Evolutionary conservation across 106 monocot species (phyloP).

Genomic region (Agapanthus africanus): DNA sequence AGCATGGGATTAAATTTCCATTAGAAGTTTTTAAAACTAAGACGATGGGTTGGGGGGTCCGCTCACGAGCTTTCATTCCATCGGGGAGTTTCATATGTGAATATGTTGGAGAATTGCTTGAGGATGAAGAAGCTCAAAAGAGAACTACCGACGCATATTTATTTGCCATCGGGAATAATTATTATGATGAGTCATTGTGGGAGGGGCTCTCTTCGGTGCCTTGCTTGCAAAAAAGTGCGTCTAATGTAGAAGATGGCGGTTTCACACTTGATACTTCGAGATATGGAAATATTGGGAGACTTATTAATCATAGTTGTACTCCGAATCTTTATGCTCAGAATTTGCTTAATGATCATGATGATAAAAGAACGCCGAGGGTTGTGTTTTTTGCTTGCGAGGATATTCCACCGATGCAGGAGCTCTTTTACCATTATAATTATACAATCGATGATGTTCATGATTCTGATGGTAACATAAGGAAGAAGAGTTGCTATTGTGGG

Average conservation of each 20-base stretch:
- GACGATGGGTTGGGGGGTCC: constrained; percentile 73
- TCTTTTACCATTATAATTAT: constrained; percentile 76
- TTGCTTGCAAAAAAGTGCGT: constrained; percentile 16
- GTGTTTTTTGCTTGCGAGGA: constrained; percentile 63
- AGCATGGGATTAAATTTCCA: constrained; percentile 57
- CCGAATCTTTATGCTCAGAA: constrained; percentile 85
- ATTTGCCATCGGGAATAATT: constrained; percentile 69
- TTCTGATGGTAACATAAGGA: constrained; percentile 64
- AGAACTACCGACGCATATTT: constrained; percentile 60
- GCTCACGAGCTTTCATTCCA: constrained; percentile 43
- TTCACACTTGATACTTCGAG: constrained; percentile 64
- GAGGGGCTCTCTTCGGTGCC: constrained; percentile 39
- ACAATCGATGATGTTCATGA: constrained; percentile 49
- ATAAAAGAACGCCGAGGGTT: constrained; percentile 57
- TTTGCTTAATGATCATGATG: constrained; percentile 60
- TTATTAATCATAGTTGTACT: constrained; percentile 72
- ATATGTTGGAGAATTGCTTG: constrained; percentile 61
- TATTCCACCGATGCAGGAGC: constrained; percentile 56
- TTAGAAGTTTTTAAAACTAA: constrained; percentile 72
- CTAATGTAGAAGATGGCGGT: background rate
- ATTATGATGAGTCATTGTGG: constrained; percentile 46
- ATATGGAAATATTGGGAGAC: constrained; percentile 57
- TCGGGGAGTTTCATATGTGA: constrained; percentile 73
- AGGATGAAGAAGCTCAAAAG: constrained; percentile 53
- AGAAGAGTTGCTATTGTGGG: constrained; percentile 61